Conservation (phyloP, 2,329 filamentous ascomycete genomes). For the Clarireedia paspali region DNA sequence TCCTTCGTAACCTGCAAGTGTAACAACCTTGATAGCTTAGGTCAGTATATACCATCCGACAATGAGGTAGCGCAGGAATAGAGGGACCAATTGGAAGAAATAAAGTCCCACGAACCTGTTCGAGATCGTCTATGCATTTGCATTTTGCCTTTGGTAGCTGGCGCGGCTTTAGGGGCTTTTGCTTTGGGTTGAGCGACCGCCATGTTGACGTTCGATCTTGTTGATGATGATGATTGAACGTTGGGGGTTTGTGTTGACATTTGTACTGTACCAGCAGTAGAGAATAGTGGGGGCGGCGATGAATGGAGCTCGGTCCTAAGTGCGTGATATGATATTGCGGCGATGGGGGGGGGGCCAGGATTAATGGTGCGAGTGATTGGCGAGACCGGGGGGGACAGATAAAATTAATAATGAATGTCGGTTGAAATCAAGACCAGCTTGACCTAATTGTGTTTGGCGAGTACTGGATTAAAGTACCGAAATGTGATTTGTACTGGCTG, state of each 20-base stretch:
- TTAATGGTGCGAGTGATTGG: conserved; percentile 20
- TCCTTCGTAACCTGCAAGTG: conserved; percentile 58
- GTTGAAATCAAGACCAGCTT: conserved; percentile 31
- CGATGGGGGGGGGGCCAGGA: conserved; percentile 5
- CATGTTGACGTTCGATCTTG: conserved; percentile 38
- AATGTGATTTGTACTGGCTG: neutral
- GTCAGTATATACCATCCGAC: conserved; percentile 40
- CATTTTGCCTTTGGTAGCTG: conserved; percentile 57
- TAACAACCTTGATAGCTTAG: conserved; percentile 47
- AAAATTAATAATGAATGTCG: conserved; percentile 33
- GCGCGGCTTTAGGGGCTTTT: conserved; percentile 48
- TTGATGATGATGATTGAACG: conserved; percentile 34
- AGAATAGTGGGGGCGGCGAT: conserved; percentile 20
- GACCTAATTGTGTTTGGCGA: conserved; percentile 18
- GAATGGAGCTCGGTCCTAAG: conserved; percentile 7
- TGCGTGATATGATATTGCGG: conserved; percentile 8
- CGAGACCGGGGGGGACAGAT: conserved; percentile 26
- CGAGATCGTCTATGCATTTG: conserved; percentile 93
- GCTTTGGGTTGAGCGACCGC: conserved; percentile 53
- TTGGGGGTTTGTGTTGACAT: conserved; percentile 62
- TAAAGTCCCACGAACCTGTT: conserved; percentile 62
- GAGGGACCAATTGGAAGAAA: conserved; percentile 36
- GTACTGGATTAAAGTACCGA: neutral
- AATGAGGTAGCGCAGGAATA: conserved; percentile 30
- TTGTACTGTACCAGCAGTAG: conserved; percentile 32